Base-by-base conservation (phyloP, 2,329 filamentous ascomycete genomes). In the Sporothrix curviconia region DNA sequence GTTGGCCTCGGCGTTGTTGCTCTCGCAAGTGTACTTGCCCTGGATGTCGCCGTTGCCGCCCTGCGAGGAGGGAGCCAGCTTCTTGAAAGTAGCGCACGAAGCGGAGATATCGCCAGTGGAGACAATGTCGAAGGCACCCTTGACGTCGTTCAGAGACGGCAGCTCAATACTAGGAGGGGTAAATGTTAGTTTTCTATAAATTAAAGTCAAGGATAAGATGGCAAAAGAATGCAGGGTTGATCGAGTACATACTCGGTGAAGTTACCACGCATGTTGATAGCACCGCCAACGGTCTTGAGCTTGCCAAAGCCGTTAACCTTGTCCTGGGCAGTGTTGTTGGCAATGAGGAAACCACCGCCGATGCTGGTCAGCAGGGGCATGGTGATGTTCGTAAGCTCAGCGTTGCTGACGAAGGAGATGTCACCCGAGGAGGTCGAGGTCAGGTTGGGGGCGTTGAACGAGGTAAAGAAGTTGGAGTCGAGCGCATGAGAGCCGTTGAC, bases 401-500 rank as follows among this genome's bases (percentile, higher is more conserved):
- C 71, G 76, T 87, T 87, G 74, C 79, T 80, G 69, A 83, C 78
- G 66, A 87, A 82, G 3, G 83, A 82, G 60, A 88, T 67, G 60
- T 79, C 78, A 62, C 79, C 78, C n/a, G 75, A 68, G 54, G 80
- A 78, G 59, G 89, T 80, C 32, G 73, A 67, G 61, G 88, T 91
- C 66, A 94, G 76, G 78, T 90, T 92, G 62, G 86, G 82, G 54
- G 84, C 82, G 40, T 68, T 64, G 70, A 90, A 80, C 50, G 69
- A 73, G 57, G 72, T 68, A 68, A 92, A 83, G 69, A 79, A 82
- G 83, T 92, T 92, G 68, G 83, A 85, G 76, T 90, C 90, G 71
- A 97, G 89, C 69, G 87, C 87, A 67, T 96, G 80, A 58, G 90
- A 90, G 68, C 86, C 85, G 71, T 87, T 89, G 66, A 96, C 83